Evolutionary conservation across 352 stramenopile genomes (phyloP), one percentile per base, ranked within the genome.

Genomic region (Pythium graminicola): DNA sequence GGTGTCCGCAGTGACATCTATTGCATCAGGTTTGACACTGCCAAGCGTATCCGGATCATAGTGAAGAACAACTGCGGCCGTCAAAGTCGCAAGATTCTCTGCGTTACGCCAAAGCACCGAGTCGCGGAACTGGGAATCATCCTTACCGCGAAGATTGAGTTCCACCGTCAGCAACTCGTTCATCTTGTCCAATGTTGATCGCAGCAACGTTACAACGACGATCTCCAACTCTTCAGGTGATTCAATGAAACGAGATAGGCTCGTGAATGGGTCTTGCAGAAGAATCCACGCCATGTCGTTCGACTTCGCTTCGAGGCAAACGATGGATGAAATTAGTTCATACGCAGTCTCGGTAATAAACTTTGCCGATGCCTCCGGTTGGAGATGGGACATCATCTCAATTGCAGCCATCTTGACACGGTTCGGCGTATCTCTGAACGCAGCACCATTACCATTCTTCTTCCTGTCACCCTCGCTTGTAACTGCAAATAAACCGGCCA

Each of bases 271-370:
- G 29, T 90, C 79, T 57, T 89, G 76, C 14, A 93, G 60, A 17
- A 90, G 62, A 40, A 87, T 85, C 78, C 79, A 89, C 36, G 81
- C 76, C 50, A 85, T 72, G 39, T 93, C 81, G 52, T 93, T 93
- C 29, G 73, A 79, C 52, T 87, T 86, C 28, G 81, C 74, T 66
- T 93, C 81, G 6, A 89, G 50, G 31, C 73, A 86, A 48, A 90
- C 73, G 38, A 93, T 84, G n/a, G 74, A 84, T 1, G 79, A 86
- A n/a, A 89, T 85, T 33, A 93, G 62, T 31, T 90, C 81, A 58
- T 89, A 87, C 14, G 69, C 81, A 45, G 73, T 76, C 7, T 75
- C 50, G 7, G 79, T 88, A 38, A 90, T 88, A 27, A 85, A 86
- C 28, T 83, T 67, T 9, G 82, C 72, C 46, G 72, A 86, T 9